These are phyloP conservation scores for Piloderma croceum DNA, from an alignment of 768 basidiomycete genomes.

Conservation along the genomic window DNA sequence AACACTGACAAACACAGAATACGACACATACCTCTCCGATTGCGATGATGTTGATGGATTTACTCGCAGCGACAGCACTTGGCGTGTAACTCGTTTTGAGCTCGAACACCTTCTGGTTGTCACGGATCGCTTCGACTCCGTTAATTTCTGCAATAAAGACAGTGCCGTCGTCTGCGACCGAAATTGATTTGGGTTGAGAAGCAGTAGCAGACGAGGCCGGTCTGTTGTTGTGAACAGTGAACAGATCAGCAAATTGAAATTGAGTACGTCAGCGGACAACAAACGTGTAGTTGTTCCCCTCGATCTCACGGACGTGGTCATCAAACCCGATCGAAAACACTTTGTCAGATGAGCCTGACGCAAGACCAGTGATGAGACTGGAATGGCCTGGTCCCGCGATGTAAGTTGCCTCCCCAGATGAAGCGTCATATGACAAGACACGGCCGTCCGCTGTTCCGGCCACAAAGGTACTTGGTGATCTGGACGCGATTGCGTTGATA, in stretches of 20 bases:
- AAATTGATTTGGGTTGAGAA: constrained; percentile 66
- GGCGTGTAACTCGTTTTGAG: constrained; percentile 48
- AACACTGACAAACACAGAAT: constrained; percentile 1
- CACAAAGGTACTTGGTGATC: constrained; percentile 58
- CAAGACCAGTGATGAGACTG: constrained; percentile 61
- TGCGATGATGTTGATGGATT: constrained; percentile 55
- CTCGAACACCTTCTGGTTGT: constrained; percentile 62
- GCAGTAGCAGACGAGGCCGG: constrained; percentile 44
- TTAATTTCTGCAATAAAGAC: constrained; percentile 60
- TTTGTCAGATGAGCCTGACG: constrained; percentile 40
- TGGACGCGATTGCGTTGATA: constrained; percentile 57
- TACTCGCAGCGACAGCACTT: constrained; percentile 50
- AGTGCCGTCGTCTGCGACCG: constrained; percentile 52
- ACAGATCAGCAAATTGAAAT: too few relatives aligned
- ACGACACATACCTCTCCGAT: constrained; percentile 60
- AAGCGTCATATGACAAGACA: constrained; percentile 54
- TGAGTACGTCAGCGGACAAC: constrained; percentile 19
- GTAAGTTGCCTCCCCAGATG: constrained; percentile 37
- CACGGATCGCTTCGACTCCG: constrained; percentile 58
- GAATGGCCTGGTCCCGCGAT: constrained; percentile 66
- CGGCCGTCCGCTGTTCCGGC: constrained; percentile 80
- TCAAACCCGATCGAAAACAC: constrained; percentile 74
- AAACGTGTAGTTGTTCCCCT: constrained; percentile 44
- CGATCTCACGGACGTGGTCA: constrained; percentile 69
- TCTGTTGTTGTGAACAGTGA: constrained; percentile 27